Evolutionary conservation across 2,329 filamentous ascomycete genomes (phyloP).

Genomic region (Talaromyces sp.): DNA sequence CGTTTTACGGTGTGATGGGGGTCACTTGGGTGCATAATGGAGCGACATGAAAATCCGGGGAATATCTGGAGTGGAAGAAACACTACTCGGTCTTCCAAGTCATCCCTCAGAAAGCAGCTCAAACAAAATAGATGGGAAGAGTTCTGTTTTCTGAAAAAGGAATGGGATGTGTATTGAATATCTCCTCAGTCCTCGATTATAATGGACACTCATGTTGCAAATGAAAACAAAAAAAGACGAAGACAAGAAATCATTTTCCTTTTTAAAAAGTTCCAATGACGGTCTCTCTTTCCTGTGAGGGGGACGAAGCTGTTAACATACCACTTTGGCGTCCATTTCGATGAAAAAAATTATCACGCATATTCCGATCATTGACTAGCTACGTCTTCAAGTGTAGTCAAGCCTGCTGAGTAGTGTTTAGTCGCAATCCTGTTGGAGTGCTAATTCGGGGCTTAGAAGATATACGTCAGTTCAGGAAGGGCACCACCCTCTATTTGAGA

Average conservation of each 20-base stretch:
- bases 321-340: slow-evolving; percentile 32
- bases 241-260: slow-evolving; percentile 15
- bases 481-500: too few species aligned
- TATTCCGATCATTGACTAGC: slow-evolving; percentile 1
- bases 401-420: neutral
- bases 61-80: slow-evolving; percentile 16
- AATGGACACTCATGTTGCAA: slow-evolving; percentile 11
- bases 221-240: slow-evolving; percentile 14
- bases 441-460: too few species aligned
- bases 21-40: slow-evolving; percentile 18
- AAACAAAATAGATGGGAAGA: slow-evolving; percentile 24
- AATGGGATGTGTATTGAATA: slow-evolving; percentile 42
- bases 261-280: neutral
- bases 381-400: neutral
- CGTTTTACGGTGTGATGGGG: slow-evolving; percentile 24
- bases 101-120: slow-evolving; percentile 35
- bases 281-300: neutral
- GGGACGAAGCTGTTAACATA: neutral
- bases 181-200: slow-evolving; percentile 17
- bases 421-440: too few species aligned
- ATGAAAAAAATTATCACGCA: slow-evolving; percentile 37
- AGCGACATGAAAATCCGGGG: slow-evolving; percentile 21
- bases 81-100: slow-evolving; percentile 29
- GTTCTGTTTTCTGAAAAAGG: slow-evolving; percentile 39
- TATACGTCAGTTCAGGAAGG: too few species aligned